A percentile compares a stretch with the other conserved stretches of the same genome.
Conservation (phyloP, 1,139 yeast species). For the Hanseniaspora gamundiae region DNA sequence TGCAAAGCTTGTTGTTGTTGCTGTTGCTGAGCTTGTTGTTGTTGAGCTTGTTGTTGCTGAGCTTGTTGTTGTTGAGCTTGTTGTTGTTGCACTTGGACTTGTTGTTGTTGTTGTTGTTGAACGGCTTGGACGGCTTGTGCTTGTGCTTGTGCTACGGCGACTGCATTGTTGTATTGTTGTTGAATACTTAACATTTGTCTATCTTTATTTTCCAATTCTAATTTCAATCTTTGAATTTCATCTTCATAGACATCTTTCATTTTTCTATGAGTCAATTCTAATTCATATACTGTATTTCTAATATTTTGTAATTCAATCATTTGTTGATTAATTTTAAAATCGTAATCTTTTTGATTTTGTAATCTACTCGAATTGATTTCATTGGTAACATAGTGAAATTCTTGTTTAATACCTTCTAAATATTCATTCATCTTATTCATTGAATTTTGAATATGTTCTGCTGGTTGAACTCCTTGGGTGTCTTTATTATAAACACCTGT, state of each 20-base stretch:
- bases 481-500: constrained; percentile 1
- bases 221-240: constrained; percentile 74
- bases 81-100: constrained; percentile 14
- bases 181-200: constrained; percentile 27
- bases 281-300: constrained; percentile 84
- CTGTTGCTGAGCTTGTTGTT: constrained; percentile 12
- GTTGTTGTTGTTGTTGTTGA: constrained; percentile 13
- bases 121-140: constrained; percentile 22
- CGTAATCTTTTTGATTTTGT: constrained; percentile 82
- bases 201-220: constrained; percentile 72
- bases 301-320: constrained; percentile 91
- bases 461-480: neutral
- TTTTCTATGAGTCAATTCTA: constrained; percentile 88
- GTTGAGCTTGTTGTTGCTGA: constrained; percentile 17
- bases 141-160: constrained; percentile 16
- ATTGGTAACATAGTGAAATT: constrained; percentile 73
- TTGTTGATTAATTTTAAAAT: constrained; percentile 81
- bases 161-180: constrained; percentile 14
- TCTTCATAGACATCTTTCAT: constrained; percentile 95
- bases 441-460: constrained; percentile 4
- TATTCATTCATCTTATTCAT: constrained; percentile 40
- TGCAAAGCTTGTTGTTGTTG: constrained; percentile 12
- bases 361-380: constrained; percentile 82
- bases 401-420: constrained; percentile 84
- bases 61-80: constrained; percentile 13